Base-by-base conservation (phyloP, 352 stramenopile genomes). In the Phytophthora macrochlamydospora region DNA sequence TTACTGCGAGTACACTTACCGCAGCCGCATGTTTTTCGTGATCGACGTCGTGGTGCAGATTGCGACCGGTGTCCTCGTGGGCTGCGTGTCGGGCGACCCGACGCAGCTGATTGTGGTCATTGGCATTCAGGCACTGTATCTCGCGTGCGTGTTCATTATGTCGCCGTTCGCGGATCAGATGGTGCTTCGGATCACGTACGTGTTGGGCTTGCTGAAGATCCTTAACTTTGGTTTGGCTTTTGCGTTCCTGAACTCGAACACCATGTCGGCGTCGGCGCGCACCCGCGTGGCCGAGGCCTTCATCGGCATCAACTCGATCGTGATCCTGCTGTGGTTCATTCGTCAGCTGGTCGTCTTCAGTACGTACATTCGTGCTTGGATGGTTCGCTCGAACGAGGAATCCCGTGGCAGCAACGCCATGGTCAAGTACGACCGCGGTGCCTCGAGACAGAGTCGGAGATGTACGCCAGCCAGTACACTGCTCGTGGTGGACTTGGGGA, bases 21-120 rank as follows among this genome's bases (percentile, higher is more conserved):
- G 65, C 24, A 79, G 67, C 38, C 85, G 85, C 8, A 78, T 93
- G 54, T 90, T 93, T 65, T 89, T 89, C 59, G 69, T 88, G 18
- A 63, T 90, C 14, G 70, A 75, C 11, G 73, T 79, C 14, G 56
- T 83, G 7, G 69, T 90, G 9, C 83, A 93, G 62, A 80, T 90
- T 59, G 53, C 72, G 3, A 87, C 72, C 6, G 84, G 80, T 1
- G 58, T 91, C 35, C 61, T 86, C 24, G 73, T 93, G 29, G 85
- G 81, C 29, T 72, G 73, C 13, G 74, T 90, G 46, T 78, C 83
- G 13, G 62, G 71, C 9, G 79, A 88, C 44, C 73, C 81, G 37
- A 83, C 70, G 29, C 82, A 91, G 62, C 72, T 89, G 28, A 70
- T 90, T 32, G 55, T 79, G 24, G 63, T 89, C 42, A 82, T 91